Evolutionary conservation across 305 asterid genomes (phyloP).

Genomic region (Solanum hybrid): DNA sequence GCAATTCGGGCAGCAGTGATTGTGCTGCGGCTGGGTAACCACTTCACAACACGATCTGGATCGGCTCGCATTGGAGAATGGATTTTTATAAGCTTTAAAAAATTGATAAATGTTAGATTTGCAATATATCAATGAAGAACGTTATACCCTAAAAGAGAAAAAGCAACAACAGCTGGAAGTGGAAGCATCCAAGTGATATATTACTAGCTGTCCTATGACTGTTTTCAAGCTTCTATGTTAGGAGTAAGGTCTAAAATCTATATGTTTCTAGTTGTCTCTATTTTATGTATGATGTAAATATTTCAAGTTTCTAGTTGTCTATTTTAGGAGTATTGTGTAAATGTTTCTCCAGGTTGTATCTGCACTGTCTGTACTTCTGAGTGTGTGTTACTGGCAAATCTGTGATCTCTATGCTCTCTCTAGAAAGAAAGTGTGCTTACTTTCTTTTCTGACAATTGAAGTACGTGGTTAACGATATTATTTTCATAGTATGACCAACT

Average conservation of each 20-base stretch:
- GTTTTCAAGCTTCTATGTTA: neutral
- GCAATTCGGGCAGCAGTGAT: slow-evolving; percentile 78
- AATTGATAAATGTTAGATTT: neutral
- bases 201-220: neutral
- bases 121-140: neutral
- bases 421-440: neutral
- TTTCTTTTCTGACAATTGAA: neutral
- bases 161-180: neutral
- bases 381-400: neutral
- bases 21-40: slow-evolving; percentile 62
- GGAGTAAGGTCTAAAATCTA: neutral
- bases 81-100: slow-evolving; percentile 71
- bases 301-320: neutral
- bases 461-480: neutral
- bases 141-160: neutral
- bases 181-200: neutral
- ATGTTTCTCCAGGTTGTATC: neutral
- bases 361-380: neutral
- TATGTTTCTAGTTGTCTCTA: neutral
- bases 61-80: slow-evolving; percentile 97
- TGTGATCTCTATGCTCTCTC: neutral
- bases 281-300: neutral
- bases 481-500: neutral
- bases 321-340: neutral
- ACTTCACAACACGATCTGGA: slow-evolving; percentile 74